Conservation (phyloP, 163 green algal species). For the Chlorella variabilis region DNA sequence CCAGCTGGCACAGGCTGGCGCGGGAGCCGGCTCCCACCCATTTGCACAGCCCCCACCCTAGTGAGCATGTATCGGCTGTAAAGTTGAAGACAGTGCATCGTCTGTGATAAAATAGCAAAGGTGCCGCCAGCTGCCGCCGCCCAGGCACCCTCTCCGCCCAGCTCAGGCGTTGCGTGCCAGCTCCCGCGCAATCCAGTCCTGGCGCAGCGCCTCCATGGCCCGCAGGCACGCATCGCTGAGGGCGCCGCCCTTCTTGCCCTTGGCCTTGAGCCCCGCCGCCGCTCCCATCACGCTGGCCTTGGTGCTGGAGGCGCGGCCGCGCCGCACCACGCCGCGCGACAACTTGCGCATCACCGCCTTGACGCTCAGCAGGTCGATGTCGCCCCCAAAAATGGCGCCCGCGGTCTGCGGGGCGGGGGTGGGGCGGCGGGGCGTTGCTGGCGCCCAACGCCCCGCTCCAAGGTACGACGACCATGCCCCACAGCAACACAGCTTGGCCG, state of each 20-base stretch:
- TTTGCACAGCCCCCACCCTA: too few species aligned
- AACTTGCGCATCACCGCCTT: constrained; percentile 53
- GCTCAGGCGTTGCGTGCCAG: background rate
- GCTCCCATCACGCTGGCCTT: constrained; percentile 27
- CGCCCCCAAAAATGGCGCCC: constrained; percentile 36
- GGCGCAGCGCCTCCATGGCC: constrained; percentile 46
- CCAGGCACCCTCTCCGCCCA: background rate
- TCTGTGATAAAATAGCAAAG: too few species aligned
- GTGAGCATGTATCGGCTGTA: too few species aligned
- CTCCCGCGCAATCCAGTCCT: constrained; percentile 41
- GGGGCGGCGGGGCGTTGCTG: too few species aligned
- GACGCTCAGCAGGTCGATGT: constrained; percentile 39
- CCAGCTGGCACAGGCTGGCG: too few species aligned
- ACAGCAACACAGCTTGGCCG: too few species aligned
- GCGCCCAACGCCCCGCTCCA: too few species aligned
- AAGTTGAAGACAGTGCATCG: too few species aligned
- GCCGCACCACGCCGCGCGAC: constrained; percentile 25
- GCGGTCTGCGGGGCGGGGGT: background rate
- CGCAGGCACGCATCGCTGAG: constrained; percentile 11
- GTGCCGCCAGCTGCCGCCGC: background rate
- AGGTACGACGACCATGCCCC: too few species aligned
- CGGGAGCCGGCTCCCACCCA: too few species aligned
- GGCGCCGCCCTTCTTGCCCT: background rate
- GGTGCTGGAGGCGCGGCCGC: background rate
- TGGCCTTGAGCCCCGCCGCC: constrained; percentile 11